These are phyloP conservation scores for Claviceps sp. DNA, from an alignment of 2,329 filamentous ascomycete genomes.

Conservation along the genomic window DNA sequence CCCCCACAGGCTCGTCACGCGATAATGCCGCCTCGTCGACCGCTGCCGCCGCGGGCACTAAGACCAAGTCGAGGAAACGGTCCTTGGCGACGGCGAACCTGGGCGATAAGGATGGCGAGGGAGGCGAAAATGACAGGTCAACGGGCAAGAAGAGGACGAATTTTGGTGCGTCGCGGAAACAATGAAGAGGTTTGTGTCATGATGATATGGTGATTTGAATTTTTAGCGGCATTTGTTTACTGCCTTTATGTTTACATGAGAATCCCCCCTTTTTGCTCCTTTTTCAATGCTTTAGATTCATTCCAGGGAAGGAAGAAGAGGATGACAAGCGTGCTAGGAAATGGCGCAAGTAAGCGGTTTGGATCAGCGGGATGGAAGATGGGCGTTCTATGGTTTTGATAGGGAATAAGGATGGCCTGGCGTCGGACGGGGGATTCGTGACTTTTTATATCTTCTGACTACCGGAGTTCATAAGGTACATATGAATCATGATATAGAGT, in stretches of 20 bases:
- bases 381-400: neutral
- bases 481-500: neutral
- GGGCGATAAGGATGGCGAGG: constrained; percentile 26
- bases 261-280: neutral
- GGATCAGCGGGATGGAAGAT: neutral
- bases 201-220: neutral
- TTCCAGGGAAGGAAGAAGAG: neutral
- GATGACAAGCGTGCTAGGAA: neutral
- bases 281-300: neutral
- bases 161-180: constrained; percentile 42
- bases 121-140: constrained; percentile 46
- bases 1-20: constrained; percentile 40
- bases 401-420: neutral
- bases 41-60: constrained; percentile 34
- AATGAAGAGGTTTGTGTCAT: constrained; percentile 1
- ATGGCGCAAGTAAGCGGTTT: neutral
- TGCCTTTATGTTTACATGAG: neutral
- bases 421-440: neutral
- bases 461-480: neutral
- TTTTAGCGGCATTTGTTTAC: neutral
- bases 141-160: constrained; percentile 41
- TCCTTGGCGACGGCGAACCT: neutral
- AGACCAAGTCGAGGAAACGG: constrained; percentile 41
- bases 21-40: constrained; percentile 41
- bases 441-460: neutral